These are phyloP conservation scores for Kernera saxatilis DNA, from an alignment of 345 rosid genomes.

Conservation along the genomic window DNA sequence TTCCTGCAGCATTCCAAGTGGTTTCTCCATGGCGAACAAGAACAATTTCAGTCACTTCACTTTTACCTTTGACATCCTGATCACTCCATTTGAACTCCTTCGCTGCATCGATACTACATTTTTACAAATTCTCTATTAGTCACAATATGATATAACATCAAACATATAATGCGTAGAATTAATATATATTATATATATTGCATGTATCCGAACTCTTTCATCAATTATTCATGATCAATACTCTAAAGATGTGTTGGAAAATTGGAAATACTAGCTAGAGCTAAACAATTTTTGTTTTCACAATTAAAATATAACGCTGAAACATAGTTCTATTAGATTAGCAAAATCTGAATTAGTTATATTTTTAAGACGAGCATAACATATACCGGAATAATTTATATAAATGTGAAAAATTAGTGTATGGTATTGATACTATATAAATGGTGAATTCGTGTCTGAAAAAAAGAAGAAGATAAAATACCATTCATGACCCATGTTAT, in stretches of 20 bases:
- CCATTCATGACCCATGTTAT: slow-evolving; percentile 34
- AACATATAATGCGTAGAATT: neutral
- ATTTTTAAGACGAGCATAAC: neutral
- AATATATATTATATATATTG: neutral
- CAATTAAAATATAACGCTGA: neutral
- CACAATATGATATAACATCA: neutral
- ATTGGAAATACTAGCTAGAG: neutral
- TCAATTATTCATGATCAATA: neutral
- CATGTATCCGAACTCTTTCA: neutral
- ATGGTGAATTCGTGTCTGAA: neutral
- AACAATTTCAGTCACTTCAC: slow-evolving; percentile 31
- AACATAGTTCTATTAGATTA: neutral
- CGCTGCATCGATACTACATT: slow-evolving; percentile 15
- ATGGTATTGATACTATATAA: neutral
- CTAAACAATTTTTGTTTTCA: neutral
- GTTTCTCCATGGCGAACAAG: slow-evolving; percentile 41
- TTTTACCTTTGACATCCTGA: slow-evolving; percentile 17
- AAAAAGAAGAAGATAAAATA: neutral
- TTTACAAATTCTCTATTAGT: neutral
- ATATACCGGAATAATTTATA: neutral
- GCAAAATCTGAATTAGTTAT: neutral
- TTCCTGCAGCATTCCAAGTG: slow-evolving; percentile 37
- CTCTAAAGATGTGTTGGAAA: neutral
- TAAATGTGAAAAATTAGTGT: neutral
- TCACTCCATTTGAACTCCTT: slow-evolving; percentile 23